Percentiles rank a stretch among this genome's conserved stretches.
Conservation (phyloP, 164 flowering plant species). For the Akebia trifoliata region DNA sequence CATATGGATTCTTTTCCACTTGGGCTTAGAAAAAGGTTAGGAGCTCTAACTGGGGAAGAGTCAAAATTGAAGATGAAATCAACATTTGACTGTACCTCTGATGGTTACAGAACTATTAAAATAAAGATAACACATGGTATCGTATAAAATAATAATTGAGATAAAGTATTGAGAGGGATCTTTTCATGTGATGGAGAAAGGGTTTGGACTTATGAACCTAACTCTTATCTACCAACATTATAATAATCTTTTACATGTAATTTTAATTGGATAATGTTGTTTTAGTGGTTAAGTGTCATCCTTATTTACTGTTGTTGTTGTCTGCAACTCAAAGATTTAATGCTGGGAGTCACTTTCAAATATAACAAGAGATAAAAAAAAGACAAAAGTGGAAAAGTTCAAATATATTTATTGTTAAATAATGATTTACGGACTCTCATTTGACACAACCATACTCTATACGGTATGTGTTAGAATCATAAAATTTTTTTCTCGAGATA, state of each 20-base stretch:
- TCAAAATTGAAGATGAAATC: neutral
- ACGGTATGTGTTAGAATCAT: no score
- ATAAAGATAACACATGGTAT: neutral
- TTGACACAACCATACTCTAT: no score
- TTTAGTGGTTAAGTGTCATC: neutral
- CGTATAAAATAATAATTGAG: neutral
- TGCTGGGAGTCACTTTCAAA: neutral
- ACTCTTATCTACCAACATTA: neutral
- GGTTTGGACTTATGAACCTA: neutral
- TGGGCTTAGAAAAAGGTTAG: neutral
- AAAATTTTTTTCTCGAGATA: no score
- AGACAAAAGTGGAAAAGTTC: no score
- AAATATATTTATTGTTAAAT: no score
- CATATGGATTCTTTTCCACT: neutral
- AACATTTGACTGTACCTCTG: neutral
- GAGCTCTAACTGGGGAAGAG: neutral
- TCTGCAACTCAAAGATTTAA: no score
- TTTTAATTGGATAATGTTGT: neutral
- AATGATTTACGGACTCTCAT: no score
- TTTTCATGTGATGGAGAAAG: no score
- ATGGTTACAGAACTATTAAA: neutral
- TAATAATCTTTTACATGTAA: slow-evolving; percentile 1
- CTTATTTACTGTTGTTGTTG: neutral
- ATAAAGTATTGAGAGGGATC: neutral
- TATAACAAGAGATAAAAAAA: neutral